Evolutionary conservation across 1,284 basidiomycete species (phyloP).

Genomic region (Phellinidium pouzarii): DNA sequence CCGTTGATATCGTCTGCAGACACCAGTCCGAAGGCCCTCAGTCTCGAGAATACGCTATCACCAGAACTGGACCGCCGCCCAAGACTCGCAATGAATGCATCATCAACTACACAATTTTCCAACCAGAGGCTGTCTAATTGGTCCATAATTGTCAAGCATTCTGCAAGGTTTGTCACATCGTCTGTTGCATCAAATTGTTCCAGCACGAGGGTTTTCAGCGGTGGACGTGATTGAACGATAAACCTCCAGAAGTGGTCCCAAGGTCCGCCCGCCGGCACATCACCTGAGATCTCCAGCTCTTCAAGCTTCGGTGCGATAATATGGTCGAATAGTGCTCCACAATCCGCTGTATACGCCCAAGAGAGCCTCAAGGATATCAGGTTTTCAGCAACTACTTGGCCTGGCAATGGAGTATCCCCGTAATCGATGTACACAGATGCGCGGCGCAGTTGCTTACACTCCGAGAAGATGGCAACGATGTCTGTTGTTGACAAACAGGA

Average conservation of each 20-base stretch:
- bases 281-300: slow-evolving; percentile 13
- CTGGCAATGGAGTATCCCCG: slow-evolving; percentile 3
- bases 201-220: slow-evolving; percentile 4
- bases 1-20: slow-evolving; percentile 9
- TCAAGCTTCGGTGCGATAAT: slow-evolving; percentile 6
- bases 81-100: slow-evolving; percentile 4
- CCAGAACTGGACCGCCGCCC: background rate
- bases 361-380: slow-evolving; percentile 2
- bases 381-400: slow-evolving; percentile 3
- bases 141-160: slow-evolving; percentile 3
- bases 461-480: slow-evolving; percentile 12
- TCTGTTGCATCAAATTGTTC: slow-evolving; percentile 12
- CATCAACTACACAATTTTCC: slow-evolving; percentile 12
- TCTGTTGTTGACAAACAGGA: slow-evolving; percentile 13
- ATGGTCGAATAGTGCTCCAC: slow-evolving; percentile 8
- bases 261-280: slow-evolving; percentile 10
- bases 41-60: background rate
- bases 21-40: slow-evolving; percentile 9
- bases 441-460: slow-evolving; percentile 8
- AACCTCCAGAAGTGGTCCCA: slow-evolving; percentile 15
- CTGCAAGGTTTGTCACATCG: slow-evolving; percentile 2
- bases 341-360: slow-evolving; percentile 8
- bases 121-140: slow-evolving; percentile 11
- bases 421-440: slow-evolving; percentile 11
- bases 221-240: slow-evolving; percentile 4